Evolutionary conservation across 306 rosid genomes (phyloP).

Genomic region (Myrica gale): DNA sequence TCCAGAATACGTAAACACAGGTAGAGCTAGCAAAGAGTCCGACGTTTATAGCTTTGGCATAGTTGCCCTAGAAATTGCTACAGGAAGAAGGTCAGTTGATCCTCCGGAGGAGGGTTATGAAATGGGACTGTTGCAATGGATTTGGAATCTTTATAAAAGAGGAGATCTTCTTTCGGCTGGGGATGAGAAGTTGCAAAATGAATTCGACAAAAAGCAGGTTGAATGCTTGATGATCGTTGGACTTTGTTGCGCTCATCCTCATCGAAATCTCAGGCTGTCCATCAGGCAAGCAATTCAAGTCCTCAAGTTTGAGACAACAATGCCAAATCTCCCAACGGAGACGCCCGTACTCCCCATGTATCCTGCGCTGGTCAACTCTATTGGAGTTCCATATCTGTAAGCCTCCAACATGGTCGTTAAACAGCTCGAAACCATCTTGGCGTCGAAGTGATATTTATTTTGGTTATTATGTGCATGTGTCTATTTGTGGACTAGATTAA

Average conservation of each 20-base stretch:
- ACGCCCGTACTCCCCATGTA: slow-evolving; percentile 26
- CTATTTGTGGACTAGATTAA: no score
- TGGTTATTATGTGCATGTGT: no score
- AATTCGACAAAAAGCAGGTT: slow-evolving; percentile 23
- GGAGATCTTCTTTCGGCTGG: slow-evolving; percentile 16
- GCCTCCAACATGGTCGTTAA: slow-evolving; percentile 30
- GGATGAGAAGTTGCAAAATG: slow-evolving; percentile 25
- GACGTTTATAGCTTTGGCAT: slow-evolving; percentile 36
- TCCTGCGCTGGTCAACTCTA: slow-evolving; percentile 8
- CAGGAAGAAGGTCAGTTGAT: slow-evolving; percentile 23
- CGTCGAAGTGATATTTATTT: background rate
- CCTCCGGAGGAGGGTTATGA: slow-evolving; percentile 6
- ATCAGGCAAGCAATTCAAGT: slow-evolving; percentile 32
- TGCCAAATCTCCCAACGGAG: slow-evolving; percentile 33
- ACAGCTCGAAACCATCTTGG: background rate
- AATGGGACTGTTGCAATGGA: slow-evolving; percentile 37
- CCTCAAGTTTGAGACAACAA: slow-evolving; percentile 24
- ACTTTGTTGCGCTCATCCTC: slow-evolving; percentile 41
- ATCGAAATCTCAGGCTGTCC: slow-evolving; percentile 23
- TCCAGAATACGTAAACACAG: slow-evolving; percentile 34
- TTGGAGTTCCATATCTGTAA: slow-evolving; percentile 26
- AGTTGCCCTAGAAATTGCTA: slow-evolving; percentile 29
- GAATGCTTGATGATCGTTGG: slow-evolving; percentile 41
- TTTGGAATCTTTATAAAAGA: slow-evolving; percentile 38
- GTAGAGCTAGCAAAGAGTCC: slow-evolving; percentile 36